Evolutionary conservation across 2,329 filamentous ascomycete genomes (phyloP), one percentile per base, ranked within the genome.

Genomic region (Hypoxylon sp.): DNA sequence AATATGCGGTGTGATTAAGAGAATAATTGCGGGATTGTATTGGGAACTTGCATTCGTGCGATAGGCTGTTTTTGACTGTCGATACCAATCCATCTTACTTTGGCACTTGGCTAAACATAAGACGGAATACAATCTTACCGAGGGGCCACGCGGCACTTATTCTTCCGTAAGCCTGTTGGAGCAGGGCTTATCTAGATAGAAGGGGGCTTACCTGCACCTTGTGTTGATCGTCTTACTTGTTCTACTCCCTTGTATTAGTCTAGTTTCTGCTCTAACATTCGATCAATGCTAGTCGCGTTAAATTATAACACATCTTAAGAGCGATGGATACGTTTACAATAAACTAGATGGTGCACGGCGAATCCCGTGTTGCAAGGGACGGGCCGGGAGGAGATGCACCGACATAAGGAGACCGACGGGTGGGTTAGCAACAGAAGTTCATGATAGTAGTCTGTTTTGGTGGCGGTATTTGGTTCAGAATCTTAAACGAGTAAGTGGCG

Each of bases 121-220:
- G 37, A 41, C 37, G 37, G 16, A 16, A 19, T 16, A 39, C 37
- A 41, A 16, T 41, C 21, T 19, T 41, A 41, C 37, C 37, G 37
- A 41, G n/a, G n/a, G 37, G 37, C 37, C 37, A 41, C 37, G 37
- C 37, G 16, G 37, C 37, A 21, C 12, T 21, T 21, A 9, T 41
- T 41, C 37, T 41, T 41, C 37, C 37, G 16, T 41, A 41, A 41
- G 37, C 37, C 19, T 41, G 37, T 41, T 21, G n/a, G 25, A 7
- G 16, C 21, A n/a, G n/a, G 37, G 37, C 37, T 41, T 41, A 41
- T 41, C 37, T 41, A 41, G 37, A 41, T 41, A 41, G 37, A 19
- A n/a, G n/a, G n/a, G n/a, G 37, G 16, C 37, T 41, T 11, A 41
- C 37, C 37, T 21, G 9, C 37, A 41, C 4, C 9, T 34, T 34